Percentiles rank a stretch among this genome's conserved stretches.
These are phyloP conservation scores for Fusarium mexicanum DNA, from an alignment of 2,329 filamentous ascomycete species.

Conservation along the genomic window DNA sequence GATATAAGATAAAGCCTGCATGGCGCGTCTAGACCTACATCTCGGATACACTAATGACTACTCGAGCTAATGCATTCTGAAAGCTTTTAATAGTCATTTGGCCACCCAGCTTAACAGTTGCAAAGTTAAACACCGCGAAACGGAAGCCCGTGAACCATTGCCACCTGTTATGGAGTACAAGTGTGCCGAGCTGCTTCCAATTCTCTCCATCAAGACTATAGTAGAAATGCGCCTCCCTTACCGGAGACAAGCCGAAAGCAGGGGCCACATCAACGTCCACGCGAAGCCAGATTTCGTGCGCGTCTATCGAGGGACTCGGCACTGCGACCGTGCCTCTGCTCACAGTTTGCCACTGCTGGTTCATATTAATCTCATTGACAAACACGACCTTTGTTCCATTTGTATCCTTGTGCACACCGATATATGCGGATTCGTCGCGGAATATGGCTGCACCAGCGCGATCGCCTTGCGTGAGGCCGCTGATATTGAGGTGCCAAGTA, in stretches of 20 bases:
- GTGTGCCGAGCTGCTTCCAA: neutral
- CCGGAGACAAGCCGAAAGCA: neutral
- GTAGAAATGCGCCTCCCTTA: neutral
- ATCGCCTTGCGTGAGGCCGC: neutral
- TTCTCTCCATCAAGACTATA: neutral
- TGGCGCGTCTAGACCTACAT: fast-evolving
- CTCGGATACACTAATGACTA: neutral
- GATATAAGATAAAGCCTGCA: neutral
- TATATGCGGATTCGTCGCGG: neutral
- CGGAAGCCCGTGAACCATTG: neutral
- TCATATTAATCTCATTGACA: neutral
- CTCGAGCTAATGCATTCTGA: neutral
- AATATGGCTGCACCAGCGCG: neutral
- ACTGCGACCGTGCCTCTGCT: neutral
- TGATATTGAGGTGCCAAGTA: neutral
- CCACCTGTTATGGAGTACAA: neutral
- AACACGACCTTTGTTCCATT: neutral
- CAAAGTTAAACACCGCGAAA: neutral
- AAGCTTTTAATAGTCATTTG: neutral
- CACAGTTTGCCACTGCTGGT: neutral
- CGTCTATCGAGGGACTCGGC: neutral
- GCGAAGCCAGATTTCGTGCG: neutral
- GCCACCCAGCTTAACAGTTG: neutral
- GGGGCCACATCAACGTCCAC: neutral
- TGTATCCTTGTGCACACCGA: neutral